Evolutionary conservation across 2,329 filamentous ascomycete species (phyloP).

Genomic region (Monilinia laxa): DNA sequence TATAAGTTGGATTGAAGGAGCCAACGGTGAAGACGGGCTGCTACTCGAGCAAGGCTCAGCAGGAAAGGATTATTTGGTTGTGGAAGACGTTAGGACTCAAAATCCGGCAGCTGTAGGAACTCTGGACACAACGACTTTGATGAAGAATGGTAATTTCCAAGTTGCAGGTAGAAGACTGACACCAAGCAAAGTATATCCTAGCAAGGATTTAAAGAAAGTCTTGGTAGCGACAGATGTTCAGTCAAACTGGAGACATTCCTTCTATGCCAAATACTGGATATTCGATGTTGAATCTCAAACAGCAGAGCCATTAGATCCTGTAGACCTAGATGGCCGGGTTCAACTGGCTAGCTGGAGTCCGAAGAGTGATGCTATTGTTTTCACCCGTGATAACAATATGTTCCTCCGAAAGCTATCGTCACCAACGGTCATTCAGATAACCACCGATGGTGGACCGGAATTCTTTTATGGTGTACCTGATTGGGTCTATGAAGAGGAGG

Average conservation of each 20-base stretch:
- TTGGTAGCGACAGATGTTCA: conserved; percentile 71
- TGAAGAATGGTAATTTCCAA: conserved; percentile 65
- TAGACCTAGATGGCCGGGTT: conserved; percentile 61
- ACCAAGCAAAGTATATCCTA: conserved; percentile 69
- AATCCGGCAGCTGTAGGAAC: conserved; percentile 46
- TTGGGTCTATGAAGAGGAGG: conserved; percentile 91
- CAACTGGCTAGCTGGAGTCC: conserved; percentile 92
- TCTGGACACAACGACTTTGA: conserved; percentile 64
- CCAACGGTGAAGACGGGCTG: conserved; percentile 77
- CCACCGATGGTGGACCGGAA: conserved; percentile 79
- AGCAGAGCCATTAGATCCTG: conserved; percentile 74
- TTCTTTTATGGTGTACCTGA: conserved; percentile 96
- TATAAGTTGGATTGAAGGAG: conserved; percentile 75
- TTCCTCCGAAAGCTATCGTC: conserved; percentile 67
- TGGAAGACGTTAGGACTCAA: conserved; percentile 75
- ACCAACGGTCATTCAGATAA: conserved; percentile 58
- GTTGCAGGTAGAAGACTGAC: conserved; percentile 55
- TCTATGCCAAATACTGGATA: conserved; percentile 83
- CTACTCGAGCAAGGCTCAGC: conserved; percentile 66
- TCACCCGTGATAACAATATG: conserved; percentile 86
- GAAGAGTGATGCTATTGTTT: conserved; percentile 81
- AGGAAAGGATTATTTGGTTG: conserved; percentile 74
- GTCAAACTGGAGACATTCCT: conserved; percentile 88
- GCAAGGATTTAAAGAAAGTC: conserved; percentile 80
- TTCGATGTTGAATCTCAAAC: conserved; percentile 82